Conservation (phyloP, 345 rosid genomes). For the Boechera divaricarpa region DNA sequence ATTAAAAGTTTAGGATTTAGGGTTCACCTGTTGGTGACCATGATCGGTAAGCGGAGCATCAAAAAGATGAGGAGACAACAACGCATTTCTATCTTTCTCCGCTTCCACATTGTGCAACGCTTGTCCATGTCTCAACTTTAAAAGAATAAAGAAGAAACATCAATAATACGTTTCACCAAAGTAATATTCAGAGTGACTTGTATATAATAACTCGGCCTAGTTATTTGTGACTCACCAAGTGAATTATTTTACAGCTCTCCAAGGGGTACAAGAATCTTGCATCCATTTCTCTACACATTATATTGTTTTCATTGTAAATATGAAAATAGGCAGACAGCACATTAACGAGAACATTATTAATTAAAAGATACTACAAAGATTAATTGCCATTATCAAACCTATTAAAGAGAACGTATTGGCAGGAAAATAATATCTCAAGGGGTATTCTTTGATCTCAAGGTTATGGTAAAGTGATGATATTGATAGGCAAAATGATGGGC, state of each 20-base stretch:
- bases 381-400: constrained; percentile 26
- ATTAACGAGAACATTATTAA: background rate
- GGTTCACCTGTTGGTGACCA: constrained; percentile 62
- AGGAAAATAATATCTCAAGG: background rate
- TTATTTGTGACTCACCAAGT: constrained; percentile 49
- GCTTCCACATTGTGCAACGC: constrained; percentile 70
- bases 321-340: background rate
- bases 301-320: constrained; percentile 1
- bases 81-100: constrained; percentile 48
- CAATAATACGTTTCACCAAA: background rate
- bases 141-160: background rate
- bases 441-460: constrained; percentile 26
- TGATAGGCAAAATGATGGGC: background rate
- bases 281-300: constrained; percentile 42
- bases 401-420: background rate
- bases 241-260: constrained; percentile 59
- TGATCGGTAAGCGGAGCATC: constrained; percentile 66
- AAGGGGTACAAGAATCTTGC: constrained; percentile 51
- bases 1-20: background rate
- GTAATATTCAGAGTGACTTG: background rate
- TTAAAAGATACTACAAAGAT: background rate
- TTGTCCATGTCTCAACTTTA: constrained; percentile 77
- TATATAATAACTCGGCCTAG: background rate
- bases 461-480: constrained; percentile 18
- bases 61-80: constrained; percentile 59